phyloP scores from a whole-genome alignment of 2,329 filamentous ascomycete genomes.

The Aspergillus fumigatus region DNA sequence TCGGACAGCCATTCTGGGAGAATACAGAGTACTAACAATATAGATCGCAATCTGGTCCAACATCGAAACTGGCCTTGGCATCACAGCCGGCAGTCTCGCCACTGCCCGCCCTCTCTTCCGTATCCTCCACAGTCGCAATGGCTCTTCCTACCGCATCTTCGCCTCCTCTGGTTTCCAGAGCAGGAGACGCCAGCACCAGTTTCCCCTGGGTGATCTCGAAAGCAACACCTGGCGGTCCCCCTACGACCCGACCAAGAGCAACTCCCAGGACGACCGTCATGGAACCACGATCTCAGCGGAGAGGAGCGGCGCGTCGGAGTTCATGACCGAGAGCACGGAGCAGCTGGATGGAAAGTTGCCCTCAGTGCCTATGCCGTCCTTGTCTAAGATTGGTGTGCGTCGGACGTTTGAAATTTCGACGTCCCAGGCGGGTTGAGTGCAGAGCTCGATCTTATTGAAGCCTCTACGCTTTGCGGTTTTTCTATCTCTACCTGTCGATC shows the following conservation, averaged over 20 bases:
- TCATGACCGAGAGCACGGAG: neutral
- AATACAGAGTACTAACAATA: neutral
- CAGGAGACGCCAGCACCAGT: neutral
- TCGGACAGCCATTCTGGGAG: neutral
- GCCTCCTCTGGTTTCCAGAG: neutral
- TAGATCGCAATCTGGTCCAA: slow-evolving; percentile 19
- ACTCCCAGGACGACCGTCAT: neutral
- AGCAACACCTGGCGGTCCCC: neutral
- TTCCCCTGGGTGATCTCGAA: neutral
- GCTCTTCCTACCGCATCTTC: neutral
- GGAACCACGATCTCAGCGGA: neutral
- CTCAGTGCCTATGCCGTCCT: neutral
- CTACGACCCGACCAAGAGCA: neutral
- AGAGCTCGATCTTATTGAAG: neutral
- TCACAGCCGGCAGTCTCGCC: slow-evolving; percentile 17
- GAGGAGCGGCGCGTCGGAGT: neutral
- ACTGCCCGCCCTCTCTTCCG: slow-evolving; percentile 16
- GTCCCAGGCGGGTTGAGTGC: neutral
- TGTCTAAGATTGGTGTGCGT: neutral
- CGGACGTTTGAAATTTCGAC: neutral
- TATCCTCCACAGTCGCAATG: neutral
- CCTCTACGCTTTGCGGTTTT: neutral
- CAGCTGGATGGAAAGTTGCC: neutral
- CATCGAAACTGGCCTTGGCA: slow-evolving; percentile 20
- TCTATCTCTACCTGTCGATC: neutral